phyloP scores from a whole-genome alignment of 495 filamentous ascomycete genomes.

The Penicillium riverlandense region DNA sequence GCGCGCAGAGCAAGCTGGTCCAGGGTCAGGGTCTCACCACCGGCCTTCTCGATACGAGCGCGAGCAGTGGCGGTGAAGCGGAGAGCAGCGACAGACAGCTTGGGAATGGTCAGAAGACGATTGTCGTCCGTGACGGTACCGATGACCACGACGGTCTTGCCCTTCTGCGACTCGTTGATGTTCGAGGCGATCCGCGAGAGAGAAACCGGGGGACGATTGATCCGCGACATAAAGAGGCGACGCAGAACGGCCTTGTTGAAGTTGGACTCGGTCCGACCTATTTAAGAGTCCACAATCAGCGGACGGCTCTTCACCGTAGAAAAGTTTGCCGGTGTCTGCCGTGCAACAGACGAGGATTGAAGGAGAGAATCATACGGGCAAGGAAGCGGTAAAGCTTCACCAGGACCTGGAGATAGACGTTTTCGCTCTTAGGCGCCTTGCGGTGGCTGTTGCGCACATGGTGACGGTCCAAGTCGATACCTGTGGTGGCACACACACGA shows the following conservation, averaged over 20 bases:
- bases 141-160: conserved; percentile 87
- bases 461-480: conserved; percentile 69
- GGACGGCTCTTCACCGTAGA: too few relatives aligned
- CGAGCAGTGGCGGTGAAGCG: conserved; percentile 94
- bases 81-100: conserved; percentile 85
- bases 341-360: conserved; percentile 2
- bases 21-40: conserved; percentile 88
- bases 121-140: conserved; percentile 96
- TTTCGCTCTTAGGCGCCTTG: conserved; percentile 95
- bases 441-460: conserved; percentile 83
- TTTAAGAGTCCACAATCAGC: conserved; percentile 10
- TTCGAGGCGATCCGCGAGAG: conserved; percentile 77
- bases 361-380: conserved; percentile 62
- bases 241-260: conserved; percentile 98
- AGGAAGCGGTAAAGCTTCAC: conserved; percentile 99
- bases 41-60: conserved; percentile 83
- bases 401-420: conserved; percentile 93
- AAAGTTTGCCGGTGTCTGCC: neutral
- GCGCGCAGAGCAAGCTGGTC: conserved; percentile 92
- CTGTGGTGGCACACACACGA: conserved; percentile 20
- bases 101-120: conserved; percentile 81
- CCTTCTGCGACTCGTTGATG: conserved; percentile 58
- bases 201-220: conserved; percentile 92
- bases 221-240: conserved; percentile 93
- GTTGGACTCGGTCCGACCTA: conserved; percentile 88